A percentile compares a stretch with the other conserved stretches of the same genome.
Conservation (phyloP, 805 yeast genomes). For the Metschnikowia noctiluminum region DNA sequence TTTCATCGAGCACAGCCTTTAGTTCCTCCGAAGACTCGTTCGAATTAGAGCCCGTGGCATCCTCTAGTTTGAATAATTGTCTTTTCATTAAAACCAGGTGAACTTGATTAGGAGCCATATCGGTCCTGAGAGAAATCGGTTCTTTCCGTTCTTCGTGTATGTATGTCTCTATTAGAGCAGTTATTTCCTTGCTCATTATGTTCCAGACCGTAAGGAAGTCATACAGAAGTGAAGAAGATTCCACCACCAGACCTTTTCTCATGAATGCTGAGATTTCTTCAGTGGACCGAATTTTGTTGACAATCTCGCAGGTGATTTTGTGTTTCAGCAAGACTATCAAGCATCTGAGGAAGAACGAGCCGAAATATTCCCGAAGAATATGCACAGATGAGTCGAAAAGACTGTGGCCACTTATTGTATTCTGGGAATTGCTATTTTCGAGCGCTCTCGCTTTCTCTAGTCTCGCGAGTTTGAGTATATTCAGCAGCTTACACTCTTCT, state of each 20-base stretch:
- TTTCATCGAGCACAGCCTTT: slow-evolving; percentile 45
- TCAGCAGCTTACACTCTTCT: slow-evolving; percentile 60
- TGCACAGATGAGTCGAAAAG: slow-evolving; percentile 49
- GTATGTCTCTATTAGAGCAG: slow-evolving; percentile 30
- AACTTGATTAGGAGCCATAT: slow-evolving; percentile 14
- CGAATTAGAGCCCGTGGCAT: slow-evolving; percentile 22
- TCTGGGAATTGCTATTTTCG: slow-evolving; percentile 22
- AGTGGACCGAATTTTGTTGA: slow-evolving; percentile 29
- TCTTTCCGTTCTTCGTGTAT: slow-evolving; percentile 24
- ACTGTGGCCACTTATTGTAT: slow-evolving; percentile 23
- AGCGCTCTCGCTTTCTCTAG: slow-evolving; percentile 28
- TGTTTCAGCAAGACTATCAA: slow-evolving; percentile 67
- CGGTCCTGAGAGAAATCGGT: slow-evolving; percentile 1
- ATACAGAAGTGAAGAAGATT: slow-evolving; percentile 5
- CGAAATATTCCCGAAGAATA: slow-evolving; percentile 66
- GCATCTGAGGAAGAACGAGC: slow-evolving; percentile 62
- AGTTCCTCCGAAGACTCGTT: slow-evolving; percentile 26
- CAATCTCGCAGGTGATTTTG: slow-evolving; percentile 59
- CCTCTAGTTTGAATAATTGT: slow-evolving; percentile 32
- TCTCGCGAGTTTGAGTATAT: slow-evolving; percentile 36
- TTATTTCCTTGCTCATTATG: slow-evolving; percentile 31
- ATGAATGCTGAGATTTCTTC: slow-evolving; percentile 13
- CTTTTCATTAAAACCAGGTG: slow-evolving; percentile 23
- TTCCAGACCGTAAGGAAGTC: slow-evolving; percentile 30
- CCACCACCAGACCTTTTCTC: slow-evolving; percentile 11